These are phyloP conservation scores for Russula emetica DNA, from an alignment of 768 basidiomycete genomes.

Conservation along the genomic window DNA sequence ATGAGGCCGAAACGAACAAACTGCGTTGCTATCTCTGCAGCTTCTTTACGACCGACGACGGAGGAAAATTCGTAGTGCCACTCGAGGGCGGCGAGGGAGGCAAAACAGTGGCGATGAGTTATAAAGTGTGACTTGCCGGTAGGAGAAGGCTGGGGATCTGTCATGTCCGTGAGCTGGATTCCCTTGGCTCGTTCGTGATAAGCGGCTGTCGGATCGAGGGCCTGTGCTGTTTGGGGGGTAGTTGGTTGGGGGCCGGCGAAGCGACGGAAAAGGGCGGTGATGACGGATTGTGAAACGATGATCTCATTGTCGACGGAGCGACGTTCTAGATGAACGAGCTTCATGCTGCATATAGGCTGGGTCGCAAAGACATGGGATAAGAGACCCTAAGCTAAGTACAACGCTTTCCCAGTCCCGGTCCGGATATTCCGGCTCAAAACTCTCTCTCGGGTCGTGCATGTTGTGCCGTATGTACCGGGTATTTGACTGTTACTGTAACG, in stretches of 20 bases:
- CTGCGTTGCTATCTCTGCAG: conserved; percentile 95
- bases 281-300: conserved; percentile 88
- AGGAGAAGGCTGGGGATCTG: conserved; percentile 51
- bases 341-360: conserved; percentile 96
- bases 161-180: conserved; percentile 65
- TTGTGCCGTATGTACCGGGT: no score
- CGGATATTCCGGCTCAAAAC: no score
- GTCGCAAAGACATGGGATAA: conserved; percentile 83
- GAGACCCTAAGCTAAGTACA: no score
- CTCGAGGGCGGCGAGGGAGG: conserved; percentile 83
- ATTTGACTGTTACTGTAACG: no score
- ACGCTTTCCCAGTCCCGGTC: no score
- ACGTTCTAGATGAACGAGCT: conserved; percentile 93
- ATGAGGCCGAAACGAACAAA: conserved; percentile 95
- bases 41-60: conserved; percentile 92
- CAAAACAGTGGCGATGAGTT: conserved; percentile 69
- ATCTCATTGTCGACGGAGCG: conserved; percentile 94
- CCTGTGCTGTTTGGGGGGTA: conserved; percentile 49
- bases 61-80: conserved; percentile 99
- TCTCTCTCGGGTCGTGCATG: no score
- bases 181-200: conserved; percentile 80
- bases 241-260: conserved; percentile 87
- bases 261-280: conserved; percentile 93
- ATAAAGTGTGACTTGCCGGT: conserved; percentile 48
- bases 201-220: conserved; percentile 59